A percentile compares a stretch with the other conserved stretches of the same genome.
Conservation (phyloP, 371 early-diverging fungal species). For the Zychaea mexicana region DNA sequence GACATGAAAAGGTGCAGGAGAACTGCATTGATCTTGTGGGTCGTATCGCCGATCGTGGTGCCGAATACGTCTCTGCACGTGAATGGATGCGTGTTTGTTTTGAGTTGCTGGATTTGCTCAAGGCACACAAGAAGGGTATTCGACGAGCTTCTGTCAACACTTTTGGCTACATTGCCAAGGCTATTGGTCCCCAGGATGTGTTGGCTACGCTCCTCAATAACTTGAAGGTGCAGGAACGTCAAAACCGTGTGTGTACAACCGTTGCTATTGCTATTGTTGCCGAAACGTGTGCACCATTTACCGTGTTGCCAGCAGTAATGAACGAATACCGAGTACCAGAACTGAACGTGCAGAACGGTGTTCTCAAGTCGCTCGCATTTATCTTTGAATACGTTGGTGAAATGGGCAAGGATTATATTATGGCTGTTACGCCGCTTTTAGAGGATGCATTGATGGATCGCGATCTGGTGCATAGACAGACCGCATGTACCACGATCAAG, state of each 20-base stretch:
- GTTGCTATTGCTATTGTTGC: slow-evolving; percentile 96
- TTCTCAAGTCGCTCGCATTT: slow-evolving; percentile 92
- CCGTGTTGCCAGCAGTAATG: slow-evolving; percentile 97
- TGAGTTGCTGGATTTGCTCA: slow-evolving; percentile 94
- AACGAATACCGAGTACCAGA: slow-evolving; percentile 99
- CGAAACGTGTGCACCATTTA: slow-evolving; percentile 95
- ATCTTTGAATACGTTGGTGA: slow-evolving; percentile 98
- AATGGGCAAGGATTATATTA: slow-evolving; percentile 95
- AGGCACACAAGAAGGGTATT: slow-evolving; percentile 95
- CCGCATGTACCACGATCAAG: slow-evolving; percentile 93
- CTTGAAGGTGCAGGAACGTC: slow-evolving; percentile 97
- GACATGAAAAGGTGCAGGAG: slow-evolving; percentile 98
- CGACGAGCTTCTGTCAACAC: slow-evolving; percentile 96
- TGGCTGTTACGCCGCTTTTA: slow-evolving; percentile 92
- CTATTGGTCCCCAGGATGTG: slow-evolving; percentile 99
- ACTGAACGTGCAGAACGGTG: slow-evolving; percentile 97
- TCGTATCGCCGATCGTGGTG: slow-evolving; percentile 96
- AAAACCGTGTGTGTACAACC: slow-evolving; percentile 97
- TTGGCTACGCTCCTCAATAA: slow-evolving; percentile 96
- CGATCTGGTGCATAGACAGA: slow-evolving; percentile 96
- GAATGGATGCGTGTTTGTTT: slow-evolving; percentile 99
- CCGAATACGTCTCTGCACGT: slow-evolving; percentile 96
- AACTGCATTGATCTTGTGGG: slow-evolving; percentile 94
- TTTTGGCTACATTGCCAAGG: slow-evolving; percentile 98
- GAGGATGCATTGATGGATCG: slow-evolving; percentile 98